phyloP scores from a whole-genome alignment of 179 eudicot genomes.

The Pouteria campechiana region DNA sequence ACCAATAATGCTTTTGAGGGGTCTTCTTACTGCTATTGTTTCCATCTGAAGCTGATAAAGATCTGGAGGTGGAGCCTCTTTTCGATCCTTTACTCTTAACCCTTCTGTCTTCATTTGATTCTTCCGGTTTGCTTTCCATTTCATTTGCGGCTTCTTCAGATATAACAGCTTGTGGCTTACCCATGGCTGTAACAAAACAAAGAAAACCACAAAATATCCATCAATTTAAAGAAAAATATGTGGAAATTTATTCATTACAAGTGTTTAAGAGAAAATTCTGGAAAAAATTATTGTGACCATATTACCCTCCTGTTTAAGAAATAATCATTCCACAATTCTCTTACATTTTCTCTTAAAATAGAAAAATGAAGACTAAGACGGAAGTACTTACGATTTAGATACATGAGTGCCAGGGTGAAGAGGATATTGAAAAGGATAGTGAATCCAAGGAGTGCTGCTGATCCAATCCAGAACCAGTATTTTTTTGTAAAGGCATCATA shows the following conservation, averaged over 20 bases:
- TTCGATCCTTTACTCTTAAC: constrained; percentile 24
- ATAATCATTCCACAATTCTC: too few species aligned
- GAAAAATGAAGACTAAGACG: background rate
- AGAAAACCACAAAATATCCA: background rate
- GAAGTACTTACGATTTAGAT: constrained; percentile 57
- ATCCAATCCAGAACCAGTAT: constrained; percentile 94
- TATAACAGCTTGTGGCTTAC: constrained; percentile 74
- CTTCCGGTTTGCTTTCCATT: constrained; percentile 28
- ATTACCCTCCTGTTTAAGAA: too few species aligned
- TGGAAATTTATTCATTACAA: too few species aligned
- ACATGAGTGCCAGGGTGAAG: constrained; percentile 77
- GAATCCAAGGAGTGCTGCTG: constrained; percentile 66
- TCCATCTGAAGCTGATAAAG: constrained; percentile 60
- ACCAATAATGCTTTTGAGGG: background rate
- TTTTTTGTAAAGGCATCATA: constrained; percentile 37
- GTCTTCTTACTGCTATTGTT: constrained; percentile 64
- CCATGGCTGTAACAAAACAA: constrained; percentile 37
- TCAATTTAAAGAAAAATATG: background rate
- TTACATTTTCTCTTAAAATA: too few species aligned
- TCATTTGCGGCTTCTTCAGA: constrained; percentile 57
- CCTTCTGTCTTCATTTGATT: constrained; percentile 25
- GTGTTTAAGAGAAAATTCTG: too few species aligned
- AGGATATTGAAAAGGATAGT: constrained; percentile 44
- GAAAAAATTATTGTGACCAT: too few species aligned
- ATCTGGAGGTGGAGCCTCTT: constrained; percentile 32